Conservation (phyloP, 805 yeast species). For the Cyberlindnera lachancei region DNA sequence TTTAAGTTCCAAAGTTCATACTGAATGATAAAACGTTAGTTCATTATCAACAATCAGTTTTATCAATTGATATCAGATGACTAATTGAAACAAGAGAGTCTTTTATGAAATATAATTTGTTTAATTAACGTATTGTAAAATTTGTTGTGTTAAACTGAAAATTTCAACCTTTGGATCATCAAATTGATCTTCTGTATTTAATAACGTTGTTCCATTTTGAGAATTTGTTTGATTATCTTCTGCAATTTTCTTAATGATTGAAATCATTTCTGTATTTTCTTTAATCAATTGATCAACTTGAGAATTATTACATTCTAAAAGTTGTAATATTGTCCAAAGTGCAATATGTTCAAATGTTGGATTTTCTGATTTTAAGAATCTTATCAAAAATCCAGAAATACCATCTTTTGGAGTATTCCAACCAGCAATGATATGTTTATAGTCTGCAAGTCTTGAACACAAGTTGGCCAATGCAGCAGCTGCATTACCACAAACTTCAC, state of each 20-base stretch:
- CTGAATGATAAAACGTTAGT: no score
- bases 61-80: no score
- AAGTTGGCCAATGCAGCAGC: constrained; percentile 97
- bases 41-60: no score
- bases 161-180: constrained; percentile 61
- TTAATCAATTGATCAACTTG: constrained; percentile 50
- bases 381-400: constrained; percentile 69
- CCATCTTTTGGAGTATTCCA: constrained; percentile 85
- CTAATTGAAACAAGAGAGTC: no score
- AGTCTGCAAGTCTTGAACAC: constrained; percentile 84
- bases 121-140: constrained; percentile 35
- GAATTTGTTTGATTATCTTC: constrained; percentile 27
- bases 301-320: constrained; percentile 76
- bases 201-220: constrained; percentile 22
- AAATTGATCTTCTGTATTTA: constrained; percentile 30
- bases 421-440: constrained; percentile 65
- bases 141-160: constrained; percentile 61
- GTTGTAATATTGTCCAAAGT: constrained; percentile 90
- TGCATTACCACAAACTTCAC: constrained; percentile 96
- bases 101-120: no score
- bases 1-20: no score
- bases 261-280: constrained; percentile 44
- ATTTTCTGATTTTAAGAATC: constrained; percentile 76
- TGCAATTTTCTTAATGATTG: constrained; percentile 44
- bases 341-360: constrained; percentile 98